phyloP scores from a whole-genome alignment of 2,329 filamentous ascomycete genomes.

The Dothideomycetes sp. region DNA sequence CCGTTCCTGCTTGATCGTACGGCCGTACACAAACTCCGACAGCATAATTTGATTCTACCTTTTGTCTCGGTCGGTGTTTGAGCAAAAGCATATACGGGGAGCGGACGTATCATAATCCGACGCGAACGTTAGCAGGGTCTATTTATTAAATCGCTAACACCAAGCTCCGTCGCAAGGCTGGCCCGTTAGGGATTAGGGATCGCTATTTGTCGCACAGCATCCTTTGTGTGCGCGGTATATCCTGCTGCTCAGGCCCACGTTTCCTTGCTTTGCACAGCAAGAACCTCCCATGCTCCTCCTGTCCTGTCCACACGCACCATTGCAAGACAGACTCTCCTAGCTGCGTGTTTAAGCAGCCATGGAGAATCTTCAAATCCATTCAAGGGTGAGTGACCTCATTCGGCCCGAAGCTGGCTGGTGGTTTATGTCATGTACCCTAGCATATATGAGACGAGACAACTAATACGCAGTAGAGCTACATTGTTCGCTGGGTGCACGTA shows the following conservation, averaged over 20 bases:
- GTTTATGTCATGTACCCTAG: too few relatives aligned
- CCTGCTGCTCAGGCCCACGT: too few relatives aligned
- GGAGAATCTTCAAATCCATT: conserved; percentile 9
- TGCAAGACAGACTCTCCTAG: not conserved
- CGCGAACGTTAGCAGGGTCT: not conserved
- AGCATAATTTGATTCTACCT: not conserved
- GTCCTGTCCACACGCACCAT: not conserved
- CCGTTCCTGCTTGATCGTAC: too few relatives aligned
- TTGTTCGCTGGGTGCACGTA: conserved; percentile 93
- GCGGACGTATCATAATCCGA: not conserved
- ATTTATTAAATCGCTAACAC: not conserved
- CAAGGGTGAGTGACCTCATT: conserved; percentile 5
- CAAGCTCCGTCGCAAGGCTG: not conserved
- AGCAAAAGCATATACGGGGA: not conserved
- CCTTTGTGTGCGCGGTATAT: too few relatives aligned
- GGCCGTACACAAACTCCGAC: too few relatives aligned
- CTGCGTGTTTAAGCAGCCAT: not conserved
- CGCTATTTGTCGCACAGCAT: not conserved
- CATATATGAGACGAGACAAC: not conserved
- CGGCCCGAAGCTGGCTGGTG: too few relatives aligned
- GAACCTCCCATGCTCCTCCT: not conserved
- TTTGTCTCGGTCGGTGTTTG: not conserved
- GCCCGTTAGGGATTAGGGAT: not conserved
- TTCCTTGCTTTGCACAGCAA: not conserved
- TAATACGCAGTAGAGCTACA: conserved; percentile 67